Evolutionary conservation across 805 yeast species (phyloP).

Genomic region (Debaryomyces maramus): DNA sequence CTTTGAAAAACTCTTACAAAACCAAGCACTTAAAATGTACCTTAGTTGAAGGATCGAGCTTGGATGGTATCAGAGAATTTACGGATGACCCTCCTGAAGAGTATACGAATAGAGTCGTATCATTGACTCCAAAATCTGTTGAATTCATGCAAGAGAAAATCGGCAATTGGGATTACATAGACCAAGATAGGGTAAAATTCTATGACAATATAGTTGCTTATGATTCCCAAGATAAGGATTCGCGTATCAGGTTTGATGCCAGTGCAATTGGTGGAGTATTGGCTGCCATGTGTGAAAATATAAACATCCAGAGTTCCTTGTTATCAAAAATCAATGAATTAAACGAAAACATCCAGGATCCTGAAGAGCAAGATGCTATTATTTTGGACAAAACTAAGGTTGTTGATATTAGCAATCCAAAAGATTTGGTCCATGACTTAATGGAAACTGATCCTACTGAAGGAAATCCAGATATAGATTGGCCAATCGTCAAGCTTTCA

Average conservation of each 20-base stretch:
- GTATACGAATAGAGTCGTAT: conserved; percentile 78
- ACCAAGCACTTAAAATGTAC: conserved; percentile 62
- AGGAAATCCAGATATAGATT: conserved; percentile 40
- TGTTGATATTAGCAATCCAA: conserved; percentile 41
- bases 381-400: conserved; percentile 71
- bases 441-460: conserved; percentile 18
- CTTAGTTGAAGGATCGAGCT: conserved; percentile 70
- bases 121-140: conserved; percentile 80
- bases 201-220: conserved; percentile 84
- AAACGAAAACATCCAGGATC: conserved; percentile 17
- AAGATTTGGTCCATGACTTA: conserved; percentile 14
- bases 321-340: conserved; percentile 45
- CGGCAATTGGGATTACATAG: conserved; percentile 74
- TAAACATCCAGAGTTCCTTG: conserved; percentile 78
- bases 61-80: conserved; percentile 54
- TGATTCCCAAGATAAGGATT: conserved; percentile 69
- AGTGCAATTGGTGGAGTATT: conserved; percentile 43
- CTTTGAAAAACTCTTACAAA: conserved; percentile 65
- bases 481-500: conserved; percentile 76
- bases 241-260: conserved; percentile 70
- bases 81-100: conserved; percentile 41
- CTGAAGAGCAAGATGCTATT: conserved; percentile 24
- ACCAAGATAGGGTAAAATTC: conserved; percentile 68
- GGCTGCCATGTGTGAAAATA: conserved; percentile 87
- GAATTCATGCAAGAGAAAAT: conserved; percentile 58